These are phyloP conservation scores for Neurospora tetrasperma DNA, from an alignment of 495 filamentous ascomycete species.

Conservation along the genomic window DNA sequence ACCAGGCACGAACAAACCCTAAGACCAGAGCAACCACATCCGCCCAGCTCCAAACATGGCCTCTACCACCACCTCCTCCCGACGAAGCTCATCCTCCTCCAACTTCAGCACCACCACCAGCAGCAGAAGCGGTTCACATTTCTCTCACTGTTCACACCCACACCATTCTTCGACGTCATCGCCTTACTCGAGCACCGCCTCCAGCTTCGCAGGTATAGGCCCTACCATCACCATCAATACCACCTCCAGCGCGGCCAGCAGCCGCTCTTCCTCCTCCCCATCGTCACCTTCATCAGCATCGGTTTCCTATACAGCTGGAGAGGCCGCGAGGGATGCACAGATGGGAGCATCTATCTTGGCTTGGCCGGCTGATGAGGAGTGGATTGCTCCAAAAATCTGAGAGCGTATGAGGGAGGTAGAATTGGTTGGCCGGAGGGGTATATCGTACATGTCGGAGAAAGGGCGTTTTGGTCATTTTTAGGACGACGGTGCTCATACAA, in stretches of 20 bases:
- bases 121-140: neutral
- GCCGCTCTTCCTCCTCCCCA: neutral
- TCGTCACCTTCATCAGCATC: neutral
- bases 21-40: neutral
- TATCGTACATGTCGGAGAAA: neutral
- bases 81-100: neutral
- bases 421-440: too few relatives aligned
- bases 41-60: neutral
- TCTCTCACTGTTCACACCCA: neutral
- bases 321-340: constrained; percentile 17
- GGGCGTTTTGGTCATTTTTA: too few relatives aligned
- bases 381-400: constrained; percentile 6
- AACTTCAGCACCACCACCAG: neutral
- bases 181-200: neutral
- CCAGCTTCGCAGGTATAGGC: neutral
- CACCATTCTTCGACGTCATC: neutral
- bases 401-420: neutral
- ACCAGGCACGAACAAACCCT: neutral
- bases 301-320: constrained; percentile 14
- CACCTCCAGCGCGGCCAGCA: neutral
- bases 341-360: constrained; percentile 18
- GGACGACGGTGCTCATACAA: neutral
- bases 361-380: constrained; percentile 22
- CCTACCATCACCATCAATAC: neutral
- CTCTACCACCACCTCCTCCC: neutral